Evolutionary conservation across 306 rosid genomes (phyloP).

Genomic region (Cicer yamashitae): DNA sequence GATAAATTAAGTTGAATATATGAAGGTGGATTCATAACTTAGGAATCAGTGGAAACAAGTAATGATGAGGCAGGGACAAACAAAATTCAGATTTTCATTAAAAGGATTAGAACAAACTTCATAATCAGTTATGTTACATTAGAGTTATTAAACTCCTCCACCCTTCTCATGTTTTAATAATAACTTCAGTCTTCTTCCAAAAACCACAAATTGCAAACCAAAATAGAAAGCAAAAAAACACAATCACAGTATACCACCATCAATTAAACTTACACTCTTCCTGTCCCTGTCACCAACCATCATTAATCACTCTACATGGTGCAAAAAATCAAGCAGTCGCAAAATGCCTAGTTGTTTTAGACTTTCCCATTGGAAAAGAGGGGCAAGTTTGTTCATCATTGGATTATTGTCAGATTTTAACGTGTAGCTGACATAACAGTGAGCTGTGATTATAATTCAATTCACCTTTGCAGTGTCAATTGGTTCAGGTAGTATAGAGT

Average conservation of each 20-base stretch:
- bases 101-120: slow-evolving; percentile 26
- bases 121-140: slow-evolving; percentile 11
- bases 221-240: neutral
- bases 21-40: slow-evolving; percentile 1
- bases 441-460: slow-evolving; percentile 7
- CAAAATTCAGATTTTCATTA: slow-evolving; percentile 19
- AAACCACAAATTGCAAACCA: slow-evolving; percentile 14
- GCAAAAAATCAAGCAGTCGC: neutral
- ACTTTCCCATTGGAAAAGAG: neutral
- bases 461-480: neutral
- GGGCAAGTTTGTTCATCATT: neutral
- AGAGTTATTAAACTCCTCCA: neutral
- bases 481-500: slow-evolving; percentile 4
- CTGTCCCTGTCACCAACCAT: neutral
- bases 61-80: neutral
- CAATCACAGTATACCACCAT: neutral
- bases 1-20: slow-evolving; percentile 36
- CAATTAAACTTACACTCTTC: neutral
- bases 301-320: slow-evolving; percentile 1
- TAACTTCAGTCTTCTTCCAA: slow-evolving; percentile 16
- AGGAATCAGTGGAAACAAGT: slow-evolving; percentile 11
- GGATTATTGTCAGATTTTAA: slow-evolving; percentile 29
- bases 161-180: neutral
- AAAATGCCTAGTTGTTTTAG: neutral
- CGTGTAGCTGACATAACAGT: neutral